phyloP scores from a whole-genome alignment of 257 asterid species.

The Solanum medicagineum region DNA sequence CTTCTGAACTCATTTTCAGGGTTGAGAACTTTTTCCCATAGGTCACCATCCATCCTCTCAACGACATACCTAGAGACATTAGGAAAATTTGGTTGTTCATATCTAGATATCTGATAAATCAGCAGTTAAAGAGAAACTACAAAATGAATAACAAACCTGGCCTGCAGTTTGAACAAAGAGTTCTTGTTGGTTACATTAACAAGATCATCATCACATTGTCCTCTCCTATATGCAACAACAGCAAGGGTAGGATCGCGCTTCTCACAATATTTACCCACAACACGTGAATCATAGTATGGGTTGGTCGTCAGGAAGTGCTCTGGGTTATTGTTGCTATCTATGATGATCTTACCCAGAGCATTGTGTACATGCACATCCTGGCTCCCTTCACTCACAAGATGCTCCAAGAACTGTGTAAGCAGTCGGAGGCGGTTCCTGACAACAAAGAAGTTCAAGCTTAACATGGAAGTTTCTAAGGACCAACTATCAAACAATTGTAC shows the following conservation, averaged over 20 bases:
- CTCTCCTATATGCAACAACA: slow-evolving; percentile 98
- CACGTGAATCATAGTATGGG: slow-evolving; percentile 96
- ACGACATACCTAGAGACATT: slow-evolving; percentile 72
- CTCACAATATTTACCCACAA: slow-evolving; percentile 99
- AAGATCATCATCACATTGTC: slow-evolving; percentile 95
- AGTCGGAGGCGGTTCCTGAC: slow-evolving; percentile 96
- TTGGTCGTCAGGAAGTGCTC: slow-evolving; percentile 99
- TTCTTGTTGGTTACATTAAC: slow-evolving; percentile 93
- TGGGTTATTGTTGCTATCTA: slow-evolving; percentile 94
- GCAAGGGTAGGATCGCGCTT: slow-evolving; percentile 99
- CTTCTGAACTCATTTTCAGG: slow-evolving; percentile 97
- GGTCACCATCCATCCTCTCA: slow-evolving; percentile 96
- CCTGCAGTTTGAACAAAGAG: slow-evolving; percentile 89
- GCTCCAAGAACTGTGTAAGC: slow-evolving; percentile 96
- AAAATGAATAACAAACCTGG: slow-evolving; percentile 54
- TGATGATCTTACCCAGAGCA: slow-evolving; percentile 96
- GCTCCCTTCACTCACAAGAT: slow-evolving; percentile 99
- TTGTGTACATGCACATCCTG: slow-evolving; percentile 99
- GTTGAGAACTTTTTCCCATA: slow-evolving; percentile 88
- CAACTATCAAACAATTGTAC: neutral
- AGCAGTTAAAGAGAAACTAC: neutral
- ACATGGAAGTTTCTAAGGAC: neutral
- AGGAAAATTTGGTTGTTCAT: neutral
- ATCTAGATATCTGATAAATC: neutral
- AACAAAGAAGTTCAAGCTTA: neutral